Evolutionary conservation across 768 basidiomycete species (phyloP), one percentile per base, ranked within the genome.

Genomic region (Astraeus odoratus): DNA sequence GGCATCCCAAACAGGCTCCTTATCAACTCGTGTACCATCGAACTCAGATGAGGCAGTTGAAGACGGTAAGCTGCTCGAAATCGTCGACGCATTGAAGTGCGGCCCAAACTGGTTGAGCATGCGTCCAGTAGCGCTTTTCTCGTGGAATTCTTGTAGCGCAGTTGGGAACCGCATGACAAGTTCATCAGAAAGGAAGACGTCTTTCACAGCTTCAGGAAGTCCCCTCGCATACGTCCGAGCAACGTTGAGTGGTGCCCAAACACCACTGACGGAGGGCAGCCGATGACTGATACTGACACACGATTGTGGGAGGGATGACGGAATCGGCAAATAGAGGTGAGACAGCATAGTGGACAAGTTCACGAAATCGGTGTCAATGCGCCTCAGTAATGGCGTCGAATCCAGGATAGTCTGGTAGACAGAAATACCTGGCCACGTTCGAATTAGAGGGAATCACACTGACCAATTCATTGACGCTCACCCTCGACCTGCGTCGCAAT

Each of bases 351-450:
- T 53, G 34, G 81, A 74, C 37, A 86, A 69, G 59, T 87, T 83
- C 54, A 87, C 83, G 52, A 83, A 87, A 56, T 85, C 83, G 26
- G 83, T 83, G 64, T 87, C 85, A 44, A 86, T 78, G 51, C 86
- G 80, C 53, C 86, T 78, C 51, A 86, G 64, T 38, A 87, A 68
- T 25, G 73, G 66, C 41, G 69, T 68, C 7, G 72, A 61, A 31
- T 76, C 78, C 8, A 86, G 70, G 42, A 66, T 69, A 62, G 79
- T 83, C 57, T 83, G 81, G 62, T 86, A 87, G 40, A 87, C 83
- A 30, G 82, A 76, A 44, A 87, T 81, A 52, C 80, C 85, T 87
- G 20, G 26, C 26, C 25, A 55, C 5, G 15, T 48, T 40, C 8
- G 35, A n/a, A 45, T 59, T 42, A 59, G 43, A 35, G 37, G 26